Evolutionary conservation across 2,329 filamentous ascomycete genomes (phyloP), one percentile per base, ranked within the genome.

Genomic region (Biscogniauxia sp.): DNA sequence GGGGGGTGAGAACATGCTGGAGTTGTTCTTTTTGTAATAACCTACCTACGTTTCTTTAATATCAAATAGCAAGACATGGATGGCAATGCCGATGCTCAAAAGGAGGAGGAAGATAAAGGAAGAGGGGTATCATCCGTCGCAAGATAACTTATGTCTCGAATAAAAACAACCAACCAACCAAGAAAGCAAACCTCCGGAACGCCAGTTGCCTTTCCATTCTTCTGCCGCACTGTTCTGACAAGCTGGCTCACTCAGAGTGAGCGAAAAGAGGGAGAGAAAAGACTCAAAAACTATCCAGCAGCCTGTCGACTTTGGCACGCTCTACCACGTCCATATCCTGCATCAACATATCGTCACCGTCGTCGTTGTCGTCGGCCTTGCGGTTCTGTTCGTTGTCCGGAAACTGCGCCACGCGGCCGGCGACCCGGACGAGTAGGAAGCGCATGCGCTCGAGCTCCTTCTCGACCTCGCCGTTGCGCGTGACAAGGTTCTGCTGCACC

Each of bases 401-500:
- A 17, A 83, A 60, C 59, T 72, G 70, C 13, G 74, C 77, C 1
- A 88, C 77, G 20, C 84, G 79, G 1, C 81, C 84, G 4, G 81
- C 80, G 0, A 89, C 85, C 25, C 87, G 79, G 0, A 82, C 81
- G 58, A 89, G 78, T 63, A 92, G 74, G 65, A 87, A 78, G 37
- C 87, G 82, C 82, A 88, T 90, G 63, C 82, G 83, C 72, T 87
- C 84, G 58, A 92, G 76, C 74, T 92, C 89, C 57, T 77, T 78
- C 70, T 88, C 88, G 9, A 92, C 73, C 54, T 86, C 82, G 1
- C 87, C 86, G 69, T 88, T 84, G 32, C 84, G 82, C 55, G 85
- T 88, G 1, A 89, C 80, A 3, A 92, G 73, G 70, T 91, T 91
- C 60, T 85, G 82, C 72, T 92, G 89, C 6, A 89, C 76, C 7